phyloP scores from a whole-genome alignment of 2,329 filamentous ascomycete species.

The Venturia aucupariae region DNA sequence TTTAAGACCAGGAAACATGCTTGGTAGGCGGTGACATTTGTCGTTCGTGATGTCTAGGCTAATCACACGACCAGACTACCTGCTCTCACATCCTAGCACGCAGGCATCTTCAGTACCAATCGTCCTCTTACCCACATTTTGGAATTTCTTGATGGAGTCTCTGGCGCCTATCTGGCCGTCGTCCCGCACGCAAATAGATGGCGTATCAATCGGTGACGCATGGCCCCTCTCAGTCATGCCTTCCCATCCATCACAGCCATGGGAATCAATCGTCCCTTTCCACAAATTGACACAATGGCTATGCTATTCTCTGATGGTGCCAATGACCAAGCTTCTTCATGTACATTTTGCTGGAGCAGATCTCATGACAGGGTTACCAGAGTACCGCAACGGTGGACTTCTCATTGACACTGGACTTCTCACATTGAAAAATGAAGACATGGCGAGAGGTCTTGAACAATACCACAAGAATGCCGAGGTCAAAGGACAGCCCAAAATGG shows the following conservation, averaged over 20 bases:
- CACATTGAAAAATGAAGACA: conserved; percentile 61
- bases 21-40: conserved; percentile 50
- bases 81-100: conserved; percentile 85
- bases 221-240: conserved; percentile 87
- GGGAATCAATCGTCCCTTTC: conserved; percentile 80
- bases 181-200: conserved; percentile 78
- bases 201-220: conserved; percentile 79
- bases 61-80: conserved; percentile 57
- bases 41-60: conserved; percentile 16
- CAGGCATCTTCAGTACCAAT: conserved; percentile 83
- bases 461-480: conserved; percentile 63
- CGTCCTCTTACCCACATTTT: conserved; percentile 76
- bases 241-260: conserved; percentile 56
- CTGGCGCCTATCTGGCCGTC: conserved; percentile 81
- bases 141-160: conserved; percentile 83
- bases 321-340: conserved; percentile 72
- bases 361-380: conserved; percentile 78
- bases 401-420: conserved; percentile 79
- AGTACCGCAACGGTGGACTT: conserved; percentile 86
- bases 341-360: conserved; percentile 75
- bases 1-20: conserved; percentile 84
- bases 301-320: conserved; percentile 86
- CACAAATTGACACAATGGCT: conserved; percentile 95
- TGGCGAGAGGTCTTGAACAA: conserved; percentile 59
- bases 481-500: conserved; percentile 61